Base-by-base conservation (phyloP, 2,329 filamentous ascomycete species). In the Colletotrichum cereale region DNA sequence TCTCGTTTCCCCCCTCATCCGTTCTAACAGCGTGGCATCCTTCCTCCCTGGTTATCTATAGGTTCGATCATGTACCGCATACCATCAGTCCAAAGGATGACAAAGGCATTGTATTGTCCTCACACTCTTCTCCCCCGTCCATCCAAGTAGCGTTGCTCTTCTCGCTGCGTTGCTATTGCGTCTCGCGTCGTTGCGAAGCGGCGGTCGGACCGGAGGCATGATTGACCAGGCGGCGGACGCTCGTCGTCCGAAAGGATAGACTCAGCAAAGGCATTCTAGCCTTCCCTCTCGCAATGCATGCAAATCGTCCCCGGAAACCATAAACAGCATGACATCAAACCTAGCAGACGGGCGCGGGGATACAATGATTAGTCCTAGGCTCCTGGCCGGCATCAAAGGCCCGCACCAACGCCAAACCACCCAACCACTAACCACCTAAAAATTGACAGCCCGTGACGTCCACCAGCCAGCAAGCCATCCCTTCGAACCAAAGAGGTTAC, bases 91-190 rank as follows among this genome's bases (percentile, higher is more conserved):
- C 12, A n/a, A 34, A 18, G 18, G n/a, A 21, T 24, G 18, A 40
- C 31, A 62, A 62, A 50, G 58, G 42, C 42, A 62, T 62, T 62
- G 58, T 48, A 62, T 62, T 62, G 58, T 48, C 16, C 1, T 12
- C 14, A 18, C 2, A n/a, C 42, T 44, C n/a, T 34, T 34, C 11
- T n/a, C 24, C n/a, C 10, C 34, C 31, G 40, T 29, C 3, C 47
- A 14, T 47, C 29, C 57, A 16, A 52, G 26, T 5, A 5, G 16
- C n/a, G 18, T 12, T 31, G n/a, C 38, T 21, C 16, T 6, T 29
- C 47, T 31, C 18, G 10, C 18, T 26, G 5, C 6, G 11, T 63
- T 42, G n/a, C 34, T 40, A 34, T 21, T 21, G 34, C 36, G 6
- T 36, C 44, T 34, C 8, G 31, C 8, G 24, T 36, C 50, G 26